A percentile compares a stretch with the other conserved stretches of the same genome.
Evolutionary conservation across 2,329 filamentous ascomycete genomes (phyloP).

Genomic region (Microsporum canis): DNA sequence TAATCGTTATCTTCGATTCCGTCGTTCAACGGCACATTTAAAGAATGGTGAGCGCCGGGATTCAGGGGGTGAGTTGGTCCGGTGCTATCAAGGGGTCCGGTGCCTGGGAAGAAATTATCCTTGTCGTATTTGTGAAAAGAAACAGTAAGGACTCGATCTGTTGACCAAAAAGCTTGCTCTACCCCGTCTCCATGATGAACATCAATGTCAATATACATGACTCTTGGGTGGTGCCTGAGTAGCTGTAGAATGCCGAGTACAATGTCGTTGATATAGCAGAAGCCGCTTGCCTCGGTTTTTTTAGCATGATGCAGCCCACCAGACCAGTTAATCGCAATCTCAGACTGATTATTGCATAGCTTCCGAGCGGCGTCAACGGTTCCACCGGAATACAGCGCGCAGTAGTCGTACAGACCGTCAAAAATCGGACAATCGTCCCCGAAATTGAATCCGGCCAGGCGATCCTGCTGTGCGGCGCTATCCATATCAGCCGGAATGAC

Average conservation of each 20-base stretch:
- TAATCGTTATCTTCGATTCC: slow-evolving; percentile 90
- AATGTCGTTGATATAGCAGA: slow-evolving; percentile 99
- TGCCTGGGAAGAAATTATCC: slow-evolving; percentile 75
- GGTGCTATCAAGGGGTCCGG: slow-evolving; percentile 74
- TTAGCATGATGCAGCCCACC: slow-evolving; percentile 95
- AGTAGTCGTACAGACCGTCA: slow-evolving; percentile 90
- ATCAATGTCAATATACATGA: slow-evolving; percentile 91
- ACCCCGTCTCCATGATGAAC: slow-evolving; percentile 87
- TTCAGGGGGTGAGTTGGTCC: slow-evolving; percentile 75
- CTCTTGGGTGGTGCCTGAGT: slow-evolving; percentile 66
- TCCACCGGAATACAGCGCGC: slow-evolving; percentile 81
- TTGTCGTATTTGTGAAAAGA: slow-evolving; percentile 96
- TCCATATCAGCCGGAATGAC: slow-evolving; percentile 61
- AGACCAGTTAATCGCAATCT: slow-evolving; percentile 97
- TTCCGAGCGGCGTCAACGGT: slow-evolving; percentile 86
- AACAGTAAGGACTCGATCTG: slow-evolving; percentile 80
- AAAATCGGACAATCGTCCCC: slow-evolving; percentile 94
- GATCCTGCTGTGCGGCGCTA: slow-evolving; percentile 46
- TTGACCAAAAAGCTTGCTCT: slow-evolving; percentile 82
- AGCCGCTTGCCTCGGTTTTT: slow-evolving; percentile 83
- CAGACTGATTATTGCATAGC: slow-evolving; percentile 71
- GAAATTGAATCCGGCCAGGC: slow-evolving; percentile 64
- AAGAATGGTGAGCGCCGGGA: slow-evolving; percentile 73
- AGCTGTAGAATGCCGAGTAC: slow-evolving; percentile 86
- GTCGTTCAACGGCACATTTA: slow-evolving; percentile 84